Evolutionary conservation across 768 basidiomycete species (phyloP), one percentile per base, ranked within the genome.

Genomic region (Psilocybe sp.): DNA sequence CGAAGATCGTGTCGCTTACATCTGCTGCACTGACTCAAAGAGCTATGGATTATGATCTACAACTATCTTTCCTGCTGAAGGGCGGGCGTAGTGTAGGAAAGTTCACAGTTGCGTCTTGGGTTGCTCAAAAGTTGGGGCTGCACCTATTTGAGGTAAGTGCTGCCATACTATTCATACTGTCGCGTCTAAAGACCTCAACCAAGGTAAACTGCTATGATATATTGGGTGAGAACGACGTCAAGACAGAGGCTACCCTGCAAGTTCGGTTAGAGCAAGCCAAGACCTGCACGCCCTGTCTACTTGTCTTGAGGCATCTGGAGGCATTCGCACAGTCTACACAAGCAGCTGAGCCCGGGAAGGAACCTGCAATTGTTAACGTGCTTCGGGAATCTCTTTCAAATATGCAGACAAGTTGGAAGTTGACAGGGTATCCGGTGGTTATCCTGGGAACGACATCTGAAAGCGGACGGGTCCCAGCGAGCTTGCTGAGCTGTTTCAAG

Each of bases 181-280:
- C 10, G 44, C 12, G 41, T 47, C 32, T 45, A 40, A 35, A 44
- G 35, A 39, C 38, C 28, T 36, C 42, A 44, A 19, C 38, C 38
- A 53, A 98, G 94, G 74, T 96, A 40, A 85, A 97, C 54, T 95
- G 92, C 62, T 98, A 83, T 62, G 82, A 91, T 47, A 59, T 94
- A 5, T 59, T 94, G 6, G 88, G 86, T 2, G 95, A 98, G 43
- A 86, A 78, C 38, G 82, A 86, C 39, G 70, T 72, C 2, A 86
- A 87, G 56, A 90, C 90, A 0, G 87, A 91, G 60, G 89, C 79
- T 1, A 78, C 75, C 2, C 69, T 98, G 0, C 77, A 77, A 32
- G 83, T 84, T 4, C 79, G 82, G 12, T 81, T 97, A 54, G 91
- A 92, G 46, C 81, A 85, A 65, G 93, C 92, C 1, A 70, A 76